Evolutionary conservation across 345 rosid species (phyloP).

Genomic region (Draba incana): DNA sequence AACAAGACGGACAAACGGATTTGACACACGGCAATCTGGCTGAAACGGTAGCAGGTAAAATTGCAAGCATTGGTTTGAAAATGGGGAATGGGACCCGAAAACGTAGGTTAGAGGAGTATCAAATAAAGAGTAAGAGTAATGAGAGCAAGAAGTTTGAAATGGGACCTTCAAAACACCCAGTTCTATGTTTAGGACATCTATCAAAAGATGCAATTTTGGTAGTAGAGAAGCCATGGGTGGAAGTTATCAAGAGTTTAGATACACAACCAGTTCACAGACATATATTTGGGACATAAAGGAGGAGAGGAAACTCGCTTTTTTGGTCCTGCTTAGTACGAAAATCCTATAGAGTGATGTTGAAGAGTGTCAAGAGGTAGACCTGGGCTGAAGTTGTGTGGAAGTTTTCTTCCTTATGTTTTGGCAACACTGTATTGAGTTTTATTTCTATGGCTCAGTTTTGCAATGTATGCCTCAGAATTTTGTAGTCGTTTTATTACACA

Average conservation of each 20-base stretch:
- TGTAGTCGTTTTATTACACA: constrained; percentile 13
- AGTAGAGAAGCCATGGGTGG: constrained; percentile 91
- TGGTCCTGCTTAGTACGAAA: constrained; percentile 8
- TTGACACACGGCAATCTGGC: constrained; percentile 48
- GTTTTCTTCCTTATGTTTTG: constrained; percentile 18
- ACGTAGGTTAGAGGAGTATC: constrained; percentile 53
- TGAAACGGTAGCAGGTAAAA: constrained; percentile 46
- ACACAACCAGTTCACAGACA: constrained; percentile 92
- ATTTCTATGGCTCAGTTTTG: neutral
- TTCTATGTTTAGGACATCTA: constrained; percentile 76
- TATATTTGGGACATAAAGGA: constrained; percentile 71
- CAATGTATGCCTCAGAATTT: constrained; percentile 24
- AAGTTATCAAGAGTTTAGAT: constrained; percentile 73
- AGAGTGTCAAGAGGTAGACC: constrained; percentile 2
- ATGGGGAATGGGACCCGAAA: constrained; percentile 42
- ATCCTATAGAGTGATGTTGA: constrained; percentile 5
- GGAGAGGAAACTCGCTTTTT: neutral
- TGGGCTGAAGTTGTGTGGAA: neutral
- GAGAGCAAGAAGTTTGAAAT: constrained; percentile 70
- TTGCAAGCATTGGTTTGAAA: constrained; percentile 45
- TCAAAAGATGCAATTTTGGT: constrained; percentile 73
- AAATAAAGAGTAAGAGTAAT: constrained; percentile 51
- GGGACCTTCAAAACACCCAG: constrained; percentile 75
- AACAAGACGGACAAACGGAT: constrained; percentile 55
- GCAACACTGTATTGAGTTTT: no score